Evolutionary conservation across 179 eudicot species (phyloP).

Genomic region (Camellia oleifera): DNA sequence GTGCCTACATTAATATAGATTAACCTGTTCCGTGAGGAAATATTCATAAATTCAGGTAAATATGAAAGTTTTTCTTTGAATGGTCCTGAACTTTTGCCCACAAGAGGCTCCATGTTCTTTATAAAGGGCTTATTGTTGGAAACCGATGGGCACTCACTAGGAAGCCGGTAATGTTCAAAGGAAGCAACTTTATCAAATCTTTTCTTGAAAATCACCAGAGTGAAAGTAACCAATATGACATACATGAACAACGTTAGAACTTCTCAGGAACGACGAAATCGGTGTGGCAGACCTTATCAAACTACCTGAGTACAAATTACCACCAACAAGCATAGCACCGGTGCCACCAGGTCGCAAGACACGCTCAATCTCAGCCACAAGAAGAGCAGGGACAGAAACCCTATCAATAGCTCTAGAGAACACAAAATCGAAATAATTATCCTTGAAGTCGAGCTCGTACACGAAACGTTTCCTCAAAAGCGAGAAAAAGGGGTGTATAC

Average conservation of each 20-base stretch:
- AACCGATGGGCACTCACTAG: conserved; percentile 56
- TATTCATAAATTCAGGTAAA: conserved; percentile 46
- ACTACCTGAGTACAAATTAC: conserved; percentile 38
- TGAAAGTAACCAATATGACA: conserved; percentile 37
- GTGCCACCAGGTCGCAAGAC: conserved; percentile 68
- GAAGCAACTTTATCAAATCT: conserved; percentile 25
- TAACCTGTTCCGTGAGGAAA: conserved; percentile 54
- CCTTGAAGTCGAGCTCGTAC: conserved; percentile 55
- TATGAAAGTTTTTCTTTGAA: conserved; percentile 22
- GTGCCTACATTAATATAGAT: conserved; percentile 68
- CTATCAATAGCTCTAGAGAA: conserved; percentile 63
- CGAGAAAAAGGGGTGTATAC: conserved; percentile 61
- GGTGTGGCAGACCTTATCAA: conserved; percentile 59
- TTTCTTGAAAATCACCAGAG: conserved; percentile 65
- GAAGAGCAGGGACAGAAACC: conserved; percentile 75
- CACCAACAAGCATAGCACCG: conserved; percentile 64
- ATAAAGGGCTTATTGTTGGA: conserved; percentile 49
- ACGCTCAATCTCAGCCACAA: conserved; percentile 77
- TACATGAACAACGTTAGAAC: conserved; percentile 31
- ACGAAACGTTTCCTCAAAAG: conserved; percentile 50
- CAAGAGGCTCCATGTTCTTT: conserved; percentile 51
- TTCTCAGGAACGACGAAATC: conserved; percentile 54
- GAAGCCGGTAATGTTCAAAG: conserved; percentile 53
- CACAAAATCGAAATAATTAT: conserved; percentile 58
- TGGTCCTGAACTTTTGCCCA: not conserved